phyloP scores from a whole-genome alignment of 2,329 filamentous ascomycete species.

The Penicillium sp. region DNA sequence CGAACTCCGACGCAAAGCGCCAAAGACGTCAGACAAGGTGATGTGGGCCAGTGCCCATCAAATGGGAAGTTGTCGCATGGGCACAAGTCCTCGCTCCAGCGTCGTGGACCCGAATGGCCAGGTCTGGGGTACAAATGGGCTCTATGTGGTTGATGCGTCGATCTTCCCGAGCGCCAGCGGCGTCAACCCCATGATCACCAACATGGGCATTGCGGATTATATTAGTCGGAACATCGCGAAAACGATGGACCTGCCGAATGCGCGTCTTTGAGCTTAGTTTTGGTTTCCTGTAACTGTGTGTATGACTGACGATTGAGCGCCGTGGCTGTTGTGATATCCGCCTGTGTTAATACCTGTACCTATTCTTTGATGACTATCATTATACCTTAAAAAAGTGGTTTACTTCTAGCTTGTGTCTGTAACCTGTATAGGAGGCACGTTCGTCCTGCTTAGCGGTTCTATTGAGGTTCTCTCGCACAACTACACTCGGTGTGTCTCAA shows the following conservation, averaged over 20 bases:
- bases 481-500: too few relatives aligned
- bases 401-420: not conserved
- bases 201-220: slow-evolving; percentile 56
- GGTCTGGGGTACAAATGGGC: slow-evolving; percentile 52
- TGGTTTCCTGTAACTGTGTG: not conserved
- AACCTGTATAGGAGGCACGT: too few relatives aligned
- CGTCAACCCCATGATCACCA: slow-evolving; percentile 59
- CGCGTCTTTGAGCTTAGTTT: slow-evolving; percentile 5
- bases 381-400: not conserved
- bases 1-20: slow-evolving; percentile 51
- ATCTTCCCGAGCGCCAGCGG: slow-evolving; percentile 57
- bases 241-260: slow-evolving; percentile 28
- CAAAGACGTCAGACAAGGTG: slow-evolving; percentile 52
- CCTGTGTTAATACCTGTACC: slow-evolving; percentile 7
- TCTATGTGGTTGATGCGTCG: slow-evolving; percentile 56
- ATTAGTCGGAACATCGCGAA: slow-evolving; percentile 47
- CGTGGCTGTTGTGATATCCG: slow-evolving; percentile 4
- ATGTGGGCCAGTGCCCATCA: slow-evolving; percentile 55
- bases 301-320: slow-evolving; percentile 7
- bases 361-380: slow-evolving; percentile 15
- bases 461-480: too few relatives aligned
- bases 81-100: slow-evolving; percentile 43
- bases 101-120: slow-evolving; percentile 52
- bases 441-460: too few relatives aligned
- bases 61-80: slow-evolving; percentile 59